Base-by-base conservation (phyloP, 192 early-diverging fungal genomes). In the Backusella tarrabulga region DNA sequence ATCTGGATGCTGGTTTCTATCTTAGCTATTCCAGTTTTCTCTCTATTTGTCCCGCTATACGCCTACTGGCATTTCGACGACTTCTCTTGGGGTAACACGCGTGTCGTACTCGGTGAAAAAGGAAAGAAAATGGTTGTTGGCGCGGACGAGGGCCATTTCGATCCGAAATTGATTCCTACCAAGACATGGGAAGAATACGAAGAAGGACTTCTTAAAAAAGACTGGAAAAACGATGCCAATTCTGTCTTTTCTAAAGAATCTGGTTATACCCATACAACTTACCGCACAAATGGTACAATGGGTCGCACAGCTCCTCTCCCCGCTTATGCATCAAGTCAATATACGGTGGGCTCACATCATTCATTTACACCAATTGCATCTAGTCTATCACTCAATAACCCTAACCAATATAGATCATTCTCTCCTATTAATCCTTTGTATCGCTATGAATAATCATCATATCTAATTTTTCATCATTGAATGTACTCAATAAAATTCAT, bases 51-150 rank as follows among this genome's bases (percentile, higher is more conserved):
- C 54, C 87, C 87, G 35, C 66, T 90, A 40, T 96, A 94, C 84
- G 76, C 95, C 19, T 96, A 95, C 89, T 99, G 97, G 97, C 95
- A 96, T 86, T 96, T 97, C 84, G 97, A 99, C 80, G 96, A 99
- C 79, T 99, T 99, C 79, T 96, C 95, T 32, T 99, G 97, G 97
- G 97, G 96, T 72, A 97, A 79, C 44, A 73, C 73, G 2, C 77
- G 72, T 60, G 72, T 87, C 17, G 86, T 90, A 0, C 81, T 87
- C 6, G 89, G 89, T 46, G 85, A 88, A 66, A 84, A 83, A 56
- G 87, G 80, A 81, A 79, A 77, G 34, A 80, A 87, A 36, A 12
- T 70, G 11, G 76, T 81, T 32, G 81, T 83, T 77, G 81, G 80
- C 34, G 83, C 85, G 56, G 89, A 90, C 21, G 88, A 89, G 17